phyloP scores from a whole-genome alignment of 345 rosid genomes.

The Erysimum cheiranthoides region DNA sequence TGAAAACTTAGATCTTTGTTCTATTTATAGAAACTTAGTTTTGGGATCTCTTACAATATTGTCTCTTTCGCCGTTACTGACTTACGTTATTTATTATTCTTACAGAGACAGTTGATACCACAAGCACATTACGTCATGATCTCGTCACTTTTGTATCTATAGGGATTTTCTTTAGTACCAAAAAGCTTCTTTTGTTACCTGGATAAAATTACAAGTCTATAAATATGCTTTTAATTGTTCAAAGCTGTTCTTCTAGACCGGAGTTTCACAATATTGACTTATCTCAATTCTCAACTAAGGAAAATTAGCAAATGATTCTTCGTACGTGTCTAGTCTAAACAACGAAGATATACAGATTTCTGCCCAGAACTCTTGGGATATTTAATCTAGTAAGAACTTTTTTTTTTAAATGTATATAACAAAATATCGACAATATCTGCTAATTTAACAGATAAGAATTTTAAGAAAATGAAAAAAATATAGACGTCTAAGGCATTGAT shows the following conservation, averaged over 20 bases:
- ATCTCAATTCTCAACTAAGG: too few species aligned
- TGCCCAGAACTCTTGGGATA: too few species aligned
- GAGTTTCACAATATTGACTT: neutral
- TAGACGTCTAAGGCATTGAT: too few species aligned
- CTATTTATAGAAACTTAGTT: conserved; percentile 42
- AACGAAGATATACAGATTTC: too few species aligned
- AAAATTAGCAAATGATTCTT: neutral
- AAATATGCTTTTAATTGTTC: too few species aligned
- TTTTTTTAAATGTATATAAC: too few species aligned
- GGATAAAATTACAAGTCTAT: too few species aligned
- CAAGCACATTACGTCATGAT: conserved; percentile 43
- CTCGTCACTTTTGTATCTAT: conserved; percentile 24
- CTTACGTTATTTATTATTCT: conserved; percentile 38
- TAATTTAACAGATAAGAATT: too few species aligned
- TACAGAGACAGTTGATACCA: conserved; percentile 40
- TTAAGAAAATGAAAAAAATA: too few species aligned
- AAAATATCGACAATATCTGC: too few species aligned
- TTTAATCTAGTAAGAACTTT: too few species aligned
- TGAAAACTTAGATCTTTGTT: conserved; percentile 52
- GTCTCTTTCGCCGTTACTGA: conserved; percentile 44
- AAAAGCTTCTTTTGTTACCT: neutral
- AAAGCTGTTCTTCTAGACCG: neutral
- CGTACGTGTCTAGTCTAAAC: too few species aligned
- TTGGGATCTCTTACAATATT: conserved; percentile 38
- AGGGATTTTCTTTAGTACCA: neutral